These are phyloP conservation scores for Cenchrus americanus DNA, from an alignment of 176 grass and related monocot genomes.

Conservation along the genomic window DNA sequence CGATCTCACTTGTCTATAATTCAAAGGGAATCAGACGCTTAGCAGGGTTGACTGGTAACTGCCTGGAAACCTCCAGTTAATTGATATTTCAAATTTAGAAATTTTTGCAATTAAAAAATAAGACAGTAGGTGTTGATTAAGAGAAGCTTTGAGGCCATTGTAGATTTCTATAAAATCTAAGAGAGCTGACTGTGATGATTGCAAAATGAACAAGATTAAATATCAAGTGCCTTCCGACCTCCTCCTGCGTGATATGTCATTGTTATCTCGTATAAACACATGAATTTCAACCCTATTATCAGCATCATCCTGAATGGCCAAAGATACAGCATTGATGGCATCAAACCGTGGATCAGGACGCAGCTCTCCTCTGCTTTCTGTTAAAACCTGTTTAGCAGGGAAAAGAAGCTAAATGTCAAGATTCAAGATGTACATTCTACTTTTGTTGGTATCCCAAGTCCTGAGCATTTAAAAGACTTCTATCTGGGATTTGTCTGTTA, in stretches of 20 bases:
- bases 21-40: background rate
- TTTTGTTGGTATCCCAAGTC: conserved; percentile 13
- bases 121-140: background rate
- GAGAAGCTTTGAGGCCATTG: conserved; percentile 1
- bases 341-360: conserved; percentile 84
- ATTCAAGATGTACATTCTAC: conserved; percentile 39
- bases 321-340: conserved; percentile 79
- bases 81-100: conserved; percentile 8
- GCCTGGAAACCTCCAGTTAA: conserved; percentile 3
- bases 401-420: conserved; percentile 47
- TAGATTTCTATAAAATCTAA: background rate
- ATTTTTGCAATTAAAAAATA: background rate
- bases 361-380: conserved; percentile 80
- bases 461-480: background rate
- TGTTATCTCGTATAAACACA: conserved; percentile 64
- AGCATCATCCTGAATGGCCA: conserved; percentile 73
- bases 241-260: conserved; percentile 51
- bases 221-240: conserved; percentile 46
- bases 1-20: background rate
- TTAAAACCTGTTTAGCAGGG: conserved; percentile 63
- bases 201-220: conserved; percentile 20
- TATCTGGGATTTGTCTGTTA: background rate
- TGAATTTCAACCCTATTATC: conserved; percentile 48
- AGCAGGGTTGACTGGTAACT: conserved; percentile 3
- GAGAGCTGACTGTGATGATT: background rate